phyloP scores from a whole-genome alignment of 495 filamentous ascomycete genomes.

The Geoglossum glabrum region DNA sequence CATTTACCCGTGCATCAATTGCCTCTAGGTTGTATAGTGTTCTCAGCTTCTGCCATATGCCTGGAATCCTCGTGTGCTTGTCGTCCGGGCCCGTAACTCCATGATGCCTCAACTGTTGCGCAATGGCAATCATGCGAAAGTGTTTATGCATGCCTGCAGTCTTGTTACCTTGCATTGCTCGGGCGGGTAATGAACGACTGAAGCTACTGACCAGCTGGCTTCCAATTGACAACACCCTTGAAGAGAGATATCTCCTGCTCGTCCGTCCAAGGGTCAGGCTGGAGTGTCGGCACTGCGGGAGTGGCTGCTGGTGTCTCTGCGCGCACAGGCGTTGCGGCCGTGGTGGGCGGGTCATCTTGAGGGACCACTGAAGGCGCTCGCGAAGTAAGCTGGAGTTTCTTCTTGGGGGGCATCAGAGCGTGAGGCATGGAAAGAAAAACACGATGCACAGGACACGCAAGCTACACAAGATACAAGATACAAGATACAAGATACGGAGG shows the following conservation, averaged over 20 bases:
- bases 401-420: constrained; percentile 51
- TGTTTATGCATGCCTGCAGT: constrained; percentile 81
- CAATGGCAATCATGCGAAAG: constrained; percentile 83
- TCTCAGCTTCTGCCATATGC: constrained; percentile 77
- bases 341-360: constrained; percentile 22
- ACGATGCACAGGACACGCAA: too few species aligned
- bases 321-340: constrained; percentile 18
- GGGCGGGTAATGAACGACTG: background rate
- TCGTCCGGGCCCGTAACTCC: constrained; percentile 49
- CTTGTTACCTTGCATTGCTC: constrained; percentile 6
- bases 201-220: constrained; percentile 58
- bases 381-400: constrained; percentile 29
- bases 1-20: constrained; percentile 61
- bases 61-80: constrained; percentile 67
- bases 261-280: constrained; percentile 75
- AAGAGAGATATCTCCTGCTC: constrained; percentile 83
- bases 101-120: constrained; percentile 67
- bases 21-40: constrained; percentile 73
- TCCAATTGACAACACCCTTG: constrained; percentile 79
- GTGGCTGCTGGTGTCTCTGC: constrained; percentile 6
- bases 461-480: too few species aligned
- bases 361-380: constrained; percentile 13
- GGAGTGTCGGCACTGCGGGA: constrained; percentile 5
- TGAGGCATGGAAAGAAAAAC: too few species aligned
- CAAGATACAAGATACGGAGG: too few species aligned